A percentile compares a stretch with the other conserved stretches of the same genome.
These are phyloP conservation scores for Aspergillus sp. DNA, from an alignment of 2,329 filamentous ascomycete genomes.

Conservation along the genomic window DNA sequence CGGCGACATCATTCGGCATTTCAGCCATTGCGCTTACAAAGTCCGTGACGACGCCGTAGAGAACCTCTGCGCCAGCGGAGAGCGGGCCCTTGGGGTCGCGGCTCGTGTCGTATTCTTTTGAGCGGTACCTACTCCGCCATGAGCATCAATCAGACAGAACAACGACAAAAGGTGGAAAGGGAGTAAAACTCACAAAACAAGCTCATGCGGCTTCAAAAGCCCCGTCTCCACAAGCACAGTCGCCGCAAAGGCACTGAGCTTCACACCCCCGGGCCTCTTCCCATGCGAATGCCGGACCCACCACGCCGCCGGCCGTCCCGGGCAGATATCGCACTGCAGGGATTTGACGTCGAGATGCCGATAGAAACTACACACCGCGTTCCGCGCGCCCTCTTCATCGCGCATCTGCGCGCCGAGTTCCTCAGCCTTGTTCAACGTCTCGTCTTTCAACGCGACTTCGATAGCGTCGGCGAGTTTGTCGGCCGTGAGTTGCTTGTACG, in stretches of 20 bases:
- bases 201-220: conserved; percentile 68
- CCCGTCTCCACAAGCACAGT: conserved; percentile 68
- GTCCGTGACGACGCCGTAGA: conserved; percentile 80
- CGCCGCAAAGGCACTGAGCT: conserved; percentile 74
- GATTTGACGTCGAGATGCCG: conserved; percentile 68
- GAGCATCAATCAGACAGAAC: no score
- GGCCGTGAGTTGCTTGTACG: conserved; percentile 68
- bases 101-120: conserved; percentile 74
- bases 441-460: conserved; percentile 61
- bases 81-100: conserved; percentile 80
- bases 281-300: conserved; percentile 67
- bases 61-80: conserved; percentile 73
- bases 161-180: no score
- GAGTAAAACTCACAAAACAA: conserved; percentile 66
- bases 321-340: conserved; percentile 72
- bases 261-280: conserved; percentile 41
- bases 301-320: conserved; percentile 74
- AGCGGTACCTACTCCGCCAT: conserved; percentile 49
- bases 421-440: conserved; percentile 60
- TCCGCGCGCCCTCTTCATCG: conserved; percentile 66
- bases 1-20: conserved; percentile 58
- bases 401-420: conserved; percentile 68
- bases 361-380: conserved; percentile 71
- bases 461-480: conserved; percentile 71
- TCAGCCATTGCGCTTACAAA: conserved; percentile 85